A percentile compares a stretch with the other conserved stretches of the same genome.
phyloP scores from a whole-genome alignment of 345 rosid genomes.

The Gossypium turneri region DNA sequence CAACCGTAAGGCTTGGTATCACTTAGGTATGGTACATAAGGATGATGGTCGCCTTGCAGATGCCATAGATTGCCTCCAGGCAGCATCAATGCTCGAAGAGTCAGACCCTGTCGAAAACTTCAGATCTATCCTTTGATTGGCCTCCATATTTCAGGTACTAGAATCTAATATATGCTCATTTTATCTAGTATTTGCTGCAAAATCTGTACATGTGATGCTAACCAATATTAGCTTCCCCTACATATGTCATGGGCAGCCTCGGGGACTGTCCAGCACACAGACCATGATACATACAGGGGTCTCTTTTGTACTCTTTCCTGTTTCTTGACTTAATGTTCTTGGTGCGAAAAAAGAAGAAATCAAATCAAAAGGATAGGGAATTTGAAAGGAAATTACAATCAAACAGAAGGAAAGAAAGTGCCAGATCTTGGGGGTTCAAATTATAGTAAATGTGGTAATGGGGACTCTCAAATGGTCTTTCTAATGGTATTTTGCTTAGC shows the following conservation, averaged over 20 bases:
- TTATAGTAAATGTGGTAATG: slow-evolving; percentile 8
- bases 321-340: neutral
- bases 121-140: slow-evolving; percentile 48
- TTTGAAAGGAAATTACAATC: slow-evolving; percentile 2
- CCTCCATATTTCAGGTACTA: slow-evolving; percentile 18
- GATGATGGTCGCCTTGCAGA: slow-evolving; percentile 82
- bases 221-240: neutral
- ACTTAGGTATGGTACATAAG: slow-evolving; percentile 75
- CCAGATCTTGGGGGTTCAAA: neutral
- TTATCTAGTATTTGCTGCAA: neutral
- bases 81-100: slow-evolving; percentile 92
- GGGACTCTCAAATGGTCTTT: neutral
- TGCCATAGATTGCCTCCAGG: slow-evolving; percentile 88
- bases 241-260: neutral
- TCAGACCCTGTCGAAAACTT: slow-evolving; percentile 88
- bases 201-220: slow-evolving; percentile 2
- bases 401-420: neutral
- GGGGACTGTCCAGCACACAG: neutral
- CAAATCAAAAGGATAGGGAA: neutral
- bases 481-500: neutral
- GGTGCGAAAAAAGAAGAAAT: neutral
- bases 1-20: slow-evolving; percentile 77
- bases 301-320: neutral
- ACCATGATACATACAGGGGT: neutral
- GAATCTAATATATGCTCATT: neutral